phyloP scores from a whole-genome alignment of 2,329 filamentous ascomycete species.

The Aaosphaeria pasadenensis region DNA sequence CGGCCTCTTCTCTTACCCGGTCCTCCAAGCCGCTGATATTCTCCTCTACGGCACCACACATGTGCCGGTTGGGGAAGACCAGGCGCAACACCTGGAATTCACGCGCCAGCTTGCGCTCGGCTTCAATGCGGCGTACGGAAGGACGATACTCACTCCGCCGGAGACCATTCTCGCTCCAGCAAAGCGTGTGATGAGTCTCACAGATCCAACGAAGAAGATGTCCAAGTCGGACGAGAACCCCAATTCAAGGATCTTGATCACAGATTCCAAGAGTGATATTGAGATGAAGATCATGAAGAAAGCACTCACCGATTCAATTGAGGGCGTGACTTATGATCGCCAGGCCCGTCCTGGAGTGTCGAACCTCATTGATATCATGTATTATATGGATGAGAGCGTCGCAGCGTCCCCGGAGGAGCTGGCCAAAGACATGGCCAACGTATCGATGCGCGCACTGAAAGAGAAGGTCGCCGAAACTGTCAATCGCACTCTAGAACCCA shows the following conservation, averaged over 20 bases:
- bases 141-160: constrained; percentile 16
- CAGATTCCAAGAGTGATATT: constrained; percentile 65
- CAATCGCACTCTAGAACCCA: constrained; percentile 21
- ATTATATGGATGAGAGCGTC: constrained; percentile 56
- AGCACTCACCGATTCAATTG: constrained; percentile 73
- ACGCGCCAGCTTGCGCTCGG: constrained; percentile 79
- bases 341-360: constrained; percentile 72
- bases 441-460: constrained; percentile 61
- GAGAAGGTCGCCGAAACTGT: constrained; percentile 60
- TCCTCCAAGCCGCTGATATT: constrained; percentile 92
- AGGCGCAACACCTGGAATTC: constrained; percentile 91
- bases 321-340: constrained; percentile 70
- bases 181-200: constrained; percentile 86
- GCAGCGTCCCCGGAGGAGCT: constrained; percentile 43
- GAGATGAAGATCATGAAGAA: constrained; percentile 61
- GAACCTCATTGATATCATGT: constrained; percentile 80
- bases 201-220: constrained; percentile 80
- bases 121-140: constrained; percentile 71
- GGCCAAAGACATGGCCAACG: constrained; percentile 42
- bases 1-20: constrained; percentile 92
- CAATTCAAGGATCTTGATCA: constrained; percentile 78
- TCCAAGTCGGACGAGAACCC: constrained; percentile 78
- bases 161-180: constrained; percentile 51
- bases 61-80: constrained; percentile 95
- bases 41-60: constrained; percentile 83